Evolutionary conservation across 139 green algal species (phyloP), one percentile per base, ranked within the genome.

Genomic region (Prasinococcaceae sp.): DNA sequence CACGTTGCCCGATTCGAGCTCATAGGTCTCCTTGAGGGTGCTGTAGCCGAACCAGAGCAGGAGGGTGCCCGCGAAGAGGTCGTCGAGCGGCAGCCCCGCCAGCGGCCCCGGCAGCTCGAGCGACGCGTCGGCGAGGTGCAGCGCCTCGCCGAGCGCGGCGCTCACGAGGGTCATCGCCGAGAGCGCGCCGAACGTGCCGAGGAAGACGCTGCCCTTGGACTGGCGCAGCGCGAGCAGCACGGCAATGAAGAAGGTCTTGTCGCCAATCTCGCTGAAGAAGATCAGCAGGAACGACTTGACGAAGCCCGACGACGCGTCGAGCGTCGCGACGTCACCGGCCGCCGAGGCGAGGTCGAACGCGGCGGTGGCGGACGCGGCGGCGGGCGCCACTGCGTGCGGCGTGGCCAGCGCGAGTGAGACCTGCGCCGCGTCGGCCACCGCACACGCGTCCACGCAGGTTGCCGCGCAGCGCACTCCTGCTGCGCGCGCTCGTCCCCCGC

Each of bases 231-330:
- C 58, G 12, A 73, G 38, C 35, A 68, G 25, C 3, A 73, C 48
- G 1, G 90, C 90, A 29, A 98, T 94, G 70, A 98, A 98, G 70
- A 98, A 98, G 0, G 90, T 98, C 55, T 98, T 97, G 70, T 98
- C 90, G 23, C 90, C 90, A 2, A 98, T 84, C 65, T 98, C 90
- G 6, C 73, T 86, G 65, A 97, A 94, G 47, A 97, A 79, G 36
- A 97, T 95, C 0, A 97, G 78, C 20, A 96, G 69, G 46, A 97
- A 88, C 1, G 79, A 81, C 14, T 80, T 81, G 3, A 93, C 72
- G 25, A 86, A 72, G 24, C 84, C 84, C 45, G n/a, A 20, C 45
- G 20, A 24, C 25, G 35, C 9, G 25, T 24, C n/a, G 45, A 33
- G 20, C 20, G 45, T 16, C 22, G 19, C 45, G 45, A 30, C 5